Conservation (phyloP, 2,329 filamentous ascomycete genomes). For the Lecanicillium sp. region DNA sequence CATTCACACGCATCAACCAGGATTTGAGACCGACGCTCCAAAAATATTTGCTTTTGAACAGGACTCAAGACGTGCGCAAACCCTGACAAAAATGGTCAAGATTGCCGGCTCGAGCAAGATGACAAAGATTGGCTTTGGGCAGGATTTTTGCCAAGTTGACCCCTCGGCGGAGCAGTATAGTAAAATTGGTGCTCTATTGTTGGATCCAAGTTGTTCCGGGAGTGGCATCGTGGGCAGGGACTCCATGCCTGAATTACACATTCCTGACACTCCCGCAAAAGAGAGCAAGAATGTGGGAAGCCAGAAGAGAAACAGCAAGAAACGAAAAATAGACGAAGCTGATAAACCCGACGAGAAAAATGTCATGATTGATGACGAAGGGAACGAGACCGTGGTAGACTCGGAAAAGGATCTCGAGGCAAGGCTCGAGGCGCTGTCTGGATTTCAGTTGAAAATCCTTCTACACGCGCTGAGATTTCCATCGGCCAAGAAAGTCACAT, state of each 20-base stretch:
- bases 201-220: slow-evolving; percentile 93
- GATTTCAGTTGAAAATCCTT: slow-evolving; percentile 75
- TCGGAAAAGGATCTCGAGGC: slow-evolving; percentile 50
- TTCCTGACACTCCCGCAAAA: slow-evolving; percentile 33
- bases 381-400: slow-evolving; percentile 42
- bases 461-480: slow-evolving; percentile 81
- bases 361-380: slow-evolving; percentile 48
- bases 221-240: slow-evolving; percentile 90
- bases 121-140: slow-evolving; percentile 61
- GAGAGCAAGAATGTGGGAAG: slow-evolving; percentile 9
- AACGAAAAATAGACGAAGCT: slow-evolving; percentile 36
- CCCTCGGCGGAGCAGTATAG: slow-evolving; percentile 52
- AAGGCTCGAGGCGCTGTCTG: slow-evolving; percentile 64
- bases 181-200: slow-evolving; percentile 70
- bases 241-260: slow-evolving; percentile 59
- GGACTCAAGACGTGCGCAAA: slow-evolving; percentile 61
- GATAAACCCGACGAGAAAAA: slow-evolving; percentile 18
- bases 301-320: slow-evolving; percentile 19
- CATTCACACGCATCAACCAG: slow-evolving; percentile 36
- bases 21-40: slow-evolving; percentile 23
- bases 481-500: slow-evolving; percentile 66
- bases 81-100: slow-evolving; percentile 75
- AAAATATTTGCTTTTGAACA: slow-evolving; percentile 73
- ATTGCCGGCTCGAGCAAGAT: slow-evolving; percentile 61
- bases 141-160: slow-evolving; percentile 76